Evolutionary conservation across 2,329 filamentous ascomycete genomes (phyloP).

Genomic region (Fusarium sp.): DNA sequence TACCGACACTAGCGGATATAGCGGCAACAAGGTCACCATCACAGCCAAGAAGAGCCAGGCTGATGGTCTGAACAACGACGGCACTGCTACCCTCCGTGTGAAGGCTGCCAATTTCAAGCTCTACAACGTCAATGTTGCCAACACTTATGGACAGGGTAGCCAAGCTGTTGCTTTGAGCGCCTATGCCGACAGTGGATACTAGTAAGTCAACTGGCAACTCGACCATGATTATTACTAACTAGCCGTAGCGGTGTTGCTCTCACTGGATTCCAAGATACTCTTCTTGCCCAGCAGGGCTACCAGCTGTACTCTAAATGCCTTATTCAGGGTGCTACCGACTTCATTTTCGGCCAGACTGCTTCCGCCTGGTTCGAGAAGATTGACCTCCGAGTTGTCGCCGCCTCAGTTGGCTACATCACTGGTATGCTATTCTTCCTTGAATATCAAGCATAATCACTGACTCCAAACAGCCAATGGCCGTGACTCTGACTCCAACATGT

Average conservation of each 20-base stretch:
- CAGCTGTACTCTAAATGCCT: conserved; percentile 59
- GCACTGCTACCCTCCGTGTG: conserved; percentile 58
- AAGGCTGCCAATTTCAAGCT: conserved; percentile 63
- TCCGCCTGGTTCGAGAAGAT: conserved; percentile 57
- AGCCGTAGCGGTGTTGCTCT: conserved; percentile 50
- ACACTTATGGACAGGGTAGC: conserved; percentile 58
- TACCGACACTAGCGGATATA: conserved; percentile 58
- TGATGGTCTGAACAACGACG: conserved; percentile 62
- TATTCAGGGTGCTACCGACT: conserved; percentile 61
- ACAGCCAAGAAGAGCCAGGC: conserved; percentile 55
- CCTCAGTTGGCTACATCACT: conserved; percentile 54
- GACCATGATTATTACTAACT: accelerated
- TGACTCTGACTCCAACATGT: conserved; percentile 45
- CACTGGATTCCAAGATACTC: conserved; percentile 61
- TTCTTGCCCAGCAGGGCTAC: conserved; percentile 57
- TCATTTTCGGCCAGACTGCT: conserved; percentile 59
- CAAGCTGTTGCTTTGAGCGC: conserved; percentile 60
- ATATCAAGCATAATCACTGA: accelerated
- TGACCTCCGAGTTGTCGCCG: conserved; percentile 53
- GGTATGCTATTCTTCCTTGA: conserved; percentile 42
- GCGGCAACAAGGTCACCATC: conserved; percentile 67
- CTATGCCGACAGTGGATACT: conserved; percentile 57
- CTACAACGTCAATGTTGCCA: conserved; percentile 69
- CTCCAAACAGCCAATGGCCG: conserved; percentile 54
- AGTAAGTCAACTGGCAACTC: conserved; percentile 27